A percentile compares a stretch with the other conserved stretches of the same genome.
phyloP scores from a whole-genome alignment of 1,284 basidiomycete genomes.

The Cryptococcus sp. region DNA sequence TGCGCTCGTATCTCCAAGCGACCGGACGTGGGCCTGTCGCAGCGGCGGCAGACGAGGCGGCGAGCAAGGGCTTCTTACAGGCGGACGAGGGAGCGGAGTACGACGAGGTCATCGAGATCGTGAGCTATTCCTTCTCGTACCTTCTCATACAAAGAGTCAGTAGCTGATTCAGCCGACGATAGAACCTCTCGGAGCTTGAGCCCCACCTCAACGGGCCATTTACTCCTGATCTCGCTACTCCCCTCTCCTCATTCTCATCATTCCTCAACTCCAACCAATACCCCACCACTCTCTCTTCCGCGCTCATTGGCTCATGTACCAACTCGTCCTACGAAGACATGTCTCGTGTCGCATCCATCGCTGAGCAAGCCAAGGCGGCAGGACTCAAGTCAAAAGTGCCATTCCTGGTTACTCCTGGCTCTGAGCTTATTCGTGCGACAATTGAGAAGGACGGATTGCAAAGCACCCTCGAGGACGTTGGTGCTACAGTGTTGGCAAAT shows the following conservation, averaged over 20 bases:
- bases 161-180: no score
- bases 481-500: slow-evolving; percentile 85
- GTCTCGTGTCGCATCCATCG: slow-evolving; percentile 89
- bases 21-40: slow-evolving; percentile 90
- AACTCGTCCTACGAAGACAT: slow-evolving; percentile 97
- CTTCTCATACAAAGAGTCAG: no score
- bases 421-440: slow-evolving; percentile 96
- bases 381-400: slow-evolving; percentile 84
- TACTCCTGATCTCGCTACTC: slow-evolving; percentile 95
- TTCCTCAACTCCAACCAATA: slow-evolving; percentile 83
- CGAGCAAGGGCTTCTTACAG: slow-evolving; percentile 70
- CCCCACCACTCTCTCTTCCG: slow-evolving; percentile 88
- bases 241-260: slow-evolving; percentile 83
- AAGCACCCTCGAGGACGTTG: slow-evolving; percentile 75
- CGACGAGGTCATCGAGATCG: slow-evolving; percentile 92
- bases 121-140: slow-evolving; percentile 52
- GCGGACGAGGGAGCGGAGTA: slow-evolving; percentile 93
- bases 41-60: slow-evolving; percentile 81
- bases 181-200: slow-evolving; percentile 89
- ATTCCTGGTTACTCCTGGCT: slow-evolving; percentile 96
- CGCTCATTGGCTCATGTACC: slow-evolving; percentile 95
- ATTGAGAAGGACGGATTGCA: slow-evolving; percentile 94
- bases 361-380: slow-evolving; percentile 80
- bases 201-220: slow-evolving; percentile 97
- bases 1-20: slow-evolving; percentile 86